Conservation (phyloP, 345 rosid genomes). For the Conringia planisiliqua region DNA sequence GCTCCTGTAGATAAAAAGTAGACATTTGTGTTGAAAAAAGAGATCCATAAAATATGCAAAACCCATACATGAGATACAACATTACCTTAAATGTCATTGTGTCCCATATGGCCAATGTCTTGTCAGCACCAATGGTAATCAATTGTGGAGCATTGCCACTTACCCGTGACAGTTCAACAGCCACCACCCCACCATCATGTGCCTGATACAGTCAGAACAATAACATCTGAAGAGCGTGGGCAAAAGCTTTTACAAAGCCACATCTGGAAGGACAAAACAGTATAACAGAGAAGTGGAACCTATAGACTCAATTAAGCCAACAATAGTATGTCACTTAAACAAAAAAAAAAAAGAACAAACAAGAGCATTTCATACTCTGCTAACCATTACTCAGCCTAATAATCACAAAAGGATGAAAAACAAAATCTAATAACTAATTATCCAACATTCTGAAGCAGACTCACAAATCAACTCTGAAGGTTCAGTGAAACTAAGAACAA, state of each 20-base stretch:
- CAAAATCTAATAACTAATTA: not conserved
- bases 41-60: conserved; percentile 3
- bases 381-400: not conserved
- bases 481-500: conserved; percentile 6
- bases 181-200: conserved; percentile 97
- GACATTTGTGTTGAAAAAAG: conserved; percentile 9
- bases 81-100: conserved; percentile 92
- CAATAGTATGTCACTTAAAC: not conserved
- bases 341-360: not conserved
- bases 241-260: conserved; percentile 10
- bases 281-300: not conserved
- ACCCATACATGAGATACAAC: conserved; percentile 6
- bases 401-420: not conserved
- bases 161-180: conserved; percentile 95
- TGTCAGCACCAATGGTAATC: conserved; percentile 96
- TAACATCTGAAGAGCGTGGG: conserved; percentile 6
- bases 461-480: conserved; percentile 4
- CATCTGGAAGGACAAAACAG: conserved; percentile 11
- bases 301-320: not conserved
- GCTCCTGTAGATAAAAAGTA: conserved; percentile 55
- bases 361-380: conserved; percentile 2
- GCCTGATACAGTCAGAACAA: conserved; percentile 50
- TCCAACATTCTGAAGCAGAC: conserved; percentile 7
- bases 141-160: conserved; percentile 94
- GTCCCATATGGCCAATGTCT: conserved; percentile 98